Conservation (phyloP, 2,329 filamentous ascomycete genomes). For the Hymenoscyphus infarciens region DNA sequence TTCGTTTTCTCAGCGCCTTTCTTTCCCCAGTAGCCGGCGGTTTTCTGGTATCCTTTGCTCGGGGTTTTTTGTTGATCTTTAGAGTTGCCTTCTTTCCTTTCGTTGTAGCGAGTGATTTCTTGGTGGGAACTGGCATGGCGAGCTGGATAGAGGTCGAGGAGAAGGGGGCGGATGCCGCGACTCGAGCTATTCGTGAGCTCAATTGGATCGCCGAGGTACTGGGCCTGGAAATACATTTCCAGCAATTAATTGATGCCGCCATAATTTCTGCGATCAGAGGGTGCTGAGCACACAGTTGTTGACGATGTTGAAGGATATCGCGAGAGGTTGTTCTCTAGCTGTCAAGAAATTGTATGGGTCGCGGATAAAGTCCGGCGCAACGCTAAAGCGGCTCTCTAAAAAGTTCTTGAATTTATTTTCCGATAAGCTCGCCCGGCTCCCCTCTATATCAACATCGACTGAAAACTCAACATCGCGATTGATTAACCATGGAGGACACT, state of each 20-base stretch:
- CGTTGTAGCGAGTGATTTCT: slow-evolving; percentile 6
- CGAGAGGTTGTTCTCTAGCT: background rate
- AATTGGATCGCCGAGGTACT: slow-evolving; percentile 33
- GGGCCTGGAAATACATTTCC: slow-evolving; percentile 54
- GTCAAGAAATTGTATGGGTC: slow-evolving; percentile 12
- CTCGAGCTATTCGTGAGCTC: slow-evolving; percentile 15
- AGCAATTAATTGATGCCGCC: slow-evolving; percentile 52
- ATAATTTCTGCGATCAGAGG: slow-evolving; percentile 36
- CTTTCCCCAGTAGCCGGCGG: slow-evolving; percentile 73
- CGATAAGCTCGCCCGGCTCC: slow-evolving; percentile 12
- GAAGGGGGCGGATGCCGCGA: slow-evolving; percentile 19
- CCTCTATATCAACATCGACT: background rate
- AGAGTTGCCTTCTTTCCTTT: slow-evolving; percentile 21
- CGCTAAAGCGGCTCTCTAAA: slow-evolving; percentile 19
- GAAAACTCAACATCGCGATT: slow-evolving; percentile 3
- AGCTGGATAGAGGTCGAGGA: slow-evolving; percentile 31
- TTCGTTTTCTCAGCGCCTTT: slow-evolving; percentile 80
- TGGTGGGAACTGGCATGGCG: slow-evolving; percentile 11
- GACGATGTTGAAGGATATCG: background rate
- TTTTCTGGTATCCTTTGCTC: slow-evolving; percentile 37
- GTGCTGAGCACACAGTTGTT: slow-evolving; percentile 7
- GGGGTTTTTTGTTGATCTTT: slow-evolving; percentile 47
- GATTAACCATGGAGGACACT: slow-evolving; percentile 10
- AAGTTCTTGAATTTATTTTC: slow-evolving; percentile 18
- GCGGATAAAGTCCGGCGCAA: background rate